Conservation (phyloP, 345 rosid species). For the Rhodamnia rubescens region DNA sequence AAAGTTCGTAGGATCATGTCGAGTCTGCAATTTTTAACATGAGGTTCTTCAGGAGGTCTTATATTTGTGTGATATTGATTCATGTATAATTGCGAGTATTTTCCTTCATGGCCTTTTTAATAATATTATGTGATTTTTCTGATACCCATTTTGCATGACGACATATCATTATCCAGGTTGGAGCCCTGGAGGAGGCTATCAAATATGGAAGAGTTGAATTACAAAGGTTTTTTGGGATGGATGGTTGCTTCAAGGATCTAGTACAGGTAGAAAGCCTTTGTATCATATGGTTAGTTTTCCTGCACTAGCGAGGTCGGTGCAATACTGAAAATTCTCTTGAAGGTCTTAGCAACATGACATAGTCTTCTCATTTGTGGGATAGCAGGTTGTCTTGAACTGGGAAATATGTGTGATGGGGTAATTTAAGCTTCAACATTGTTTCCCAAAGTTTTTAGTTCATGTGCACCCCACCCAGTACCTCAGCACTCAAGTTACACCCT, state of each 20-base stretch:
- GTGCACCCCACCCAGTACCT: background rate
- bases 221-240: slow-evolving; percentile 49
- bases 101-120: background rate
- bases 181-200: slow-evolving; percentile 72
- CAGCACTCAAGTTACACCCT: background rate
- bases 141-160: background rate
- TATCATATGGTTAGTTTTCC: background rate
- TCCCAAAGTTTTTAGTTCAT: background rate
- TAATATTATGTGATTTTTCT: background rate
- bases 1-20: background rate
- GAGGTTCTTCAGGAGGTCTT: background rate
- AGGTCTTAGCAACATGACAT: background rate
- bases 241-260: slow-evolving; percentile 34
- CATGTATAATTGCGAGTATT: background rate
- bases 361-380: background rate
- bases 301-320: background rate
- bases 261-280: slow-evolving; percentile 40
- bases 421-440: background rate
- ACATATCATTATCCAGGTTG: slow-evolving; percentile 27
- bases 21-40: background rate
- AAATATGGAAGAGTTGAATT: slow-evolving; percentile 66
- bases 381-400: background rate
- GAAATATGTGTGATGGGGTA: background rate
- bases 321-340: background rate
- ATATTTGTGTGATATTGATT: background rate